Percentiles rank a stretch among this genome's conserved stretches.
These are phyloP conservation scores for Rhynchospora pubera DNA, from an alignment of 176 grass and related monocot species.

Conservation along the genomic window DNA sequence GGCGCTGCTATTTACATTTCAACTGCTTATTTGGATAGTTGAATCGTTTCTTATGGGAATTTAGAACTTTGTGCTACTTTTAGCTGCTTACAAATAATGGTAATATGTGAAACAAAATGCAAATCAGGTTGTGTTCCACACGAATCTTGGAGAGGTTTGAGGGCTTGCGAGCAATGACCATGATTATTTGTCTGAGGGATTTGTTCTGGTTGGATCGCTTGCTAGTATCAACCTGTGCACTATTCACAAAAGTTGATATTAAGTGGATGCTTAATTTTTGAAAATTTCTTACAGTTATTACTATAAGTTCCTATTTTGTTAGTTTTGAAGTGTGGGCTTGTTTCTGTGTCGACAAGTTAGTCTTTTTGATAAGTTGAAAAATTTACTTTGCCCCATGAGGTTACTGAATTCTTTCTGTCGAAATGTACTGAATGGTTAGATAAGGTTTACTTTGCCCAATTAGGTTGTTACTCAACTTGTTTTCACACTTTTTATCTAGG, in stretches of 20 bases:
- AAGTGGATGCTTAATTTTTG: neutral
- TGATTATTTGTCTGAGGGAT: neutral
- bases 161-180: neutral
- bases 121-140: neutral
- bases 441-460: no score
- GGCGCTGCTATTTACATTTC: neutral
- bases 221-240: neutral
- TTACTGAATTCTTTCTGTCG: no score
- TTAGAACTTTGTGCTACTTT: neutral
- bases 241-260: neutral
- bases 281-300: neutral
- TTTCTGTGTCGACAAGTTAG: no score
- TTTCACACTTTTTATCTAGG: no score
- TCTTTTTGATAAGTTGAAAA: no score
- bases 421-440: no score
- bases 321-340: no score
- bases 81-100: neutral
- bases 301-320: neutral
- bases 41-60: neutral
- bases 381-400: no score
- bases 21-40: neutral
- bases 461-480: no score
- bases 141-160: neutral
- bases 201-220: neutral
- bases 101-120: neutral